Base-by-base conservation (phyloP, 2,329 filamentous ascomycete genomes). In the Venturia nashicola region DNA sequence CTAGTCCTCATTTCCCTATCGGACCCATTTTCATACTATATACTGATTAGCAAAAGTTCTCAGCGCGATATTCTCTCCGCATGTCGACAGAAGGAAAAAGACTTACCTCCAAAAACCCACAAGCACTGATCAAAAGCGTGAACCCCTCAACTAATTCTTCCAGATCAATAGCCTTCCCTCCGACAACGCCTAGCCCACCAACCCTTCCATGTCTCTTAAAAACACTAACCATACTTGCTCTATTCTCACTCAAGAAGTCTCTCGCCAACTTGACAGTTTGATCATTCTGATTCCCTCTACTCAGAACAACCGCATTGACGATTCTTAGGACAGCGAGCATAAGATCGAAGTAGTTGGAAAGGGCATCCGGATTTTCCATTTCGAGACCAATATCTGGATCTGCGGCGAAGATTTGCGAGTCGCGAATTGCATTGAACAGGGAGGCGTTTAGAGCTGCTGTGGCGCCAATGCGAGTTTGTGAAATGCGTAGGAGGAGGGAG, bases 301-400 rank as follows among this genome's bases (percentile, higher is more conserved):
- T 88, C 60, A 97, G 82, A 16, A 97, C 85, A 0, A 90, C 88
- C 4, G 90, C 88, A 60, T 88, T 88, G 64, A 99, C 83, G 65
- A 99, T 86, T 61, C 91, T 86, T 44, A 94, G 82, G 9, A 96
- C 83, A 64, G 88, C 85, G 44, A 90, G 84, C 18, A 99, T 84
- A 7, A 99, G 82, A 59, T 86, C 83, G 75, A 96, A 97, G 76
- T 95, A 95, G 71, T 87, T 87, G 67, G 86, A 84, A 23, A 96
- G 81, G 3, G 90, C 88, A 65, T 82, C 80, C 3, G 84, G 79
- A 69, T 91, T 87, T 63, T 86, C 82, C 64, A 87, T 83, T 68
- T 90, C 85, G 79, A 92, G 85, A 66, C 95, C 91, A 63, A 99
- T 85, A 74, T 99, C 94, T 0, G 94, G 94, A 73, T 99, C 94